Percentiles rank a stretch among this genome's conserved stretches.
These are phyloP conservation scores for Paramecium bursaria DNA, from an alignment of 73 alveolate species.

Conservation along the genomic window DNA sequence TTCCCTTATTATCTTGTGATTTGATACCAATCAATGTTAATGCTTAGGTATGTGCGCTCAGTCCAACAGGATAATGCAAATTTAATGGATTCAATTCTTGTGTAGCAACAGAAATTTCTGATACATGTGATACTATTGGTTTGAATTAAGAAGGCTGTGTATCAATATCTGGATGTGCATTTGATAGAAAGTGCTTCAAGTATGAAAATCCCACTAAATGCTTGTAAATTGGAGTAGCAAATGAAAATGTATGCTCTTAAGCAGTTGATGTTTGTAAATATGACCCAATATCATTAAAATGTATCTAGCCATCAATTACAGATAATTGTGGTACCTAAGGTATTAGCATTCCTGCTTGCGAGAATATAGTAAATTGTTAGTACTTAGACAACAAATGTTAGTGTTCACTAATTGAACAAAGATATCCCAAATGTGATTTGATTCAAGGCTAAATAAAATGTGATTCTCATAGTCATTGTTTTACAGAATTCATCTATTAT, in stretches of 20 bases:
- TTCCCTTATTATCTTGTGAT: neutral
- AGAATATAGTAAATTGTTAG: too few relatives aligned
- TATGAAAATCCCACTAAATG: neutral
- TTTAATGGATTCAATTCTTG: neutral
- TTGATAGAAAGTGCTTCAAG: neutral
- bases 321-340: neutral
- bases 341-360: neutral
- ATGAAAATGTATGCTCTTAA: neutral
- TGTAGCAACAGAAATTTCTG: neutral
- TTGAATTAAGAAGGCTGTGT: neutral
- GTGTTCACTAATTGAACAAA: neutral
- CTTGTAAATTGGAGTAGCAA: neutral
- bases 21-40: neutral
- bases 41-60: neutral
- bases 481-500: too few relatives aligned
- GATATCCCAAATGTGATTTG: neutral
- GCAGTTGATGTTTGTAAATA: neutral
- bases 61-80: neutral
- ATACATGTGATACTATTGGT: neutral
- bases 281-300: neutral
- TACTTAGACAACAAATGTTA: neutral
- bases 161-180: neutral
- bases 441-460: neutral
- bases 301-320: neutral
- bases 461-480: too few relatives aligned